A percentile compares a stretch with the other conserved stretches of the same genome.
Conservation (phyloP, 176 grass and related monocot species). For the Carex cristatella region DNA sequence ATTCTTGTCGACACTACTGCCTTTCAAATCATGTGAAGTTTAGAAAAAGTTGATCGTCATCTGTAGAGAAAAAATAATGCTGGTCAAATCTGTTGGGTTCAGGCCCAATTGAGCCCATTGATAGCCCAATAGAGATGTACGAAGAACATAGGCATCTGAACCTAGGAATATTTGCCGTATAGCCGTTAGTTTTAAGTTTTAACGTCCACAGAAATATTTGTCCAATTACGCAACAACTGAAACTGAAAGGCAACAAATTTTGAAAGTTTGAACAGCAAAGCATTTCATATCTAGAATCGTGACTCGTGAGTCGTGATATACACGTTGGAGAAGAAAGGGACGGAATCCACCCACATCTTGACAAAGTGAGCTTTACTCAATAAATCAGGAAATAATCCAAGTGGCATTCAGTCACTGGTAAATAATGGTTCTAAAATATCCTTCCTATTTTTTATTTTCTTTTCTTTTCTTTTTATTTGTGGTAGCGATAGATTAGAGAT, state of each 20-base stretch:
- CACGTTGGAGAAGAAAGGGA: neutral
- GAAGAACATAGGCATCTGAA: no score
- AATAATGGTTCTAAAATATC: no score
- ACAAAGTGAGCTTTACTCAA: neutral
- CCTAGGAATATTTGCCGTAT: no score
- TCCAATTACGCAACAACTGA: neutral
- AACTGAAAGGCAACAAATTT: neutral
- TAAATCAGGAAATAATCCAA: neutral
- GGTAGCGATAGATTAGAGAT: neutral
- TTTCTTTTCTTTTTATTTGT: neutral
- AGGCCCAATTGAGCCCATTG: no score
- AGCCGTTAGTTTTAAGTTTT: no score
- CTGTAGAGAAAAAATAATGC: no score
- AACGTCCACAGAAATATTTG: neutral
- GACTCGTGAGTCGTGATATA: neutral
- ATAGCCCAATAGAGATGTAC: no score
- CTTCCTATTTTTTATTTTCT: neutral
- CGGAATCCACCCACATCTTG: neutral
- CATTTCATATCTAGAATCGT: neutral
- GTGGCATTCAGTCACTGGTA: neutral
- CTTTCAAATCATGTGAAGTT: no score
- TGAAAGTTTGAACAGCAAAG: neutral
- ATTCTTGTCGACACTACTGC: no score
- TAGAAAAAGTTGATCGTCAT: no score
- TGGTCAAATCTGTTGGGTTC: no score